These are phyloP conservation scores for Amanita molliuscula DNA, from an alignment of 768 basidiomycete species.

Conservation along the genomic window DNA sequence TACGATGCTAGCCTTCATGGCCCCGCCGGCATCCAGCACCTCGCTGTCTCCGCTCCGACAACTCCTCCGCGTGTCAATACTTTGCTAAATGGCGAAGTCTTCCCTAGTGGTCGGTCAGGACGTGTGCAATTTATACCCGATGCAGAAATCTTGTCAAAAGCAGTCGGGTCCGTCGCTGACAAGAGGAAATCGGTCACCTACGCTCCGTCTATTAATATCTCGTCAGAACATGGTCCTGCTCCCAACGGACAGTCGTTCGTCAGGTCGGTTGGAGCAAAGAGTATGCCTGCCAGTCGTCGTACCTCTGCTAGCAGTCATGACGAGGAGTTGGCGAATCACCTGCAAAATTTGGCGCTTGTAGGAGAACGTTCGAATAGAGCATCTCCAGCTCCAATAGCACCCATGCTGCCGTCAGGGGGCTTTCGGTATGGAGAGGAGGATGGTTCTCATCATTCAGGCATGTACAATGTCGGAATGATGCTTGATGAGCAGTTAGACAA, in stretches of 20 bases:
- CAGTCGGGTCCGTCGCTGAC: constrained; percentile 58
- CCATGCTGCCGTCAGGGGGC: constrained; percentile 41
- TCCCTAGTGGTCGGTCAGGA: constrained; percentile 27
- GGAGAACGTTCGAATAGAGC: constrained; percentile 49
- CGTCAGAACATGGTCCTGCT: constrained; percentile 45
- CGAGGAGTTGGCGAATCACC: constrained; percentile 67
- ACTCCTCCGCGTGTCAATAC: constrained; percentile 77
- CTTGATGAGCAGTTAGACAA: constrained; percentile 88
- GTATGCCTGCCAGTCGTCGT: constrained; percentile 87
- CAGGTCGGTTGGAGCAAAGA: constrained; percentile 72
- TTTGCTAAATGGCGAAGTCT: constrained; percentile 49
- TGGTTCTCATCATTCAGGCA: constrained; percentile 45
- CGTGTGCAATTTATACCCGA: constrained; percentile 46
- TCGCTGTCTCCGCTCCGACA: constrained; percentile 84
- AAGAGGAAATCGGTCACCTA: constrained; percentile 86
- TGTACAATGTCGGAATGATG: constrained; percentile 82
- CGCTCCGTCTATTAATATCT: constrained; percentile 65
- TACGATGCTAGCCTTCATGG: constrained; percentile 41
- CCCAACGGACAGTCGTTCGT: constrained; percentile 44
- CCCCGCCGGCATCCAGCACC: constrained; percentile 49
- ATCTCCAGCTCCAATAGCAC: constrained; percentile 46
- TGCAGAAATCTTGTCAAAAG: constrained; percentile 53
- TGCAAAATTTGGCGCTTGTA: constrained; percentile 61
- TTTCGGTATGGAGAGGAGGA: constrained; percentile 50
- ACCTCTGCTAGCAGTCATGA: constrained; percentile 84